A percentile compares a stretch with the other conserved stretches of the same genome.
These are phyloP conservation scores for Olyra latifolia DNA, from an alignment of 176 grass and related monocot species.

Conservation along the genomic window DNA sequence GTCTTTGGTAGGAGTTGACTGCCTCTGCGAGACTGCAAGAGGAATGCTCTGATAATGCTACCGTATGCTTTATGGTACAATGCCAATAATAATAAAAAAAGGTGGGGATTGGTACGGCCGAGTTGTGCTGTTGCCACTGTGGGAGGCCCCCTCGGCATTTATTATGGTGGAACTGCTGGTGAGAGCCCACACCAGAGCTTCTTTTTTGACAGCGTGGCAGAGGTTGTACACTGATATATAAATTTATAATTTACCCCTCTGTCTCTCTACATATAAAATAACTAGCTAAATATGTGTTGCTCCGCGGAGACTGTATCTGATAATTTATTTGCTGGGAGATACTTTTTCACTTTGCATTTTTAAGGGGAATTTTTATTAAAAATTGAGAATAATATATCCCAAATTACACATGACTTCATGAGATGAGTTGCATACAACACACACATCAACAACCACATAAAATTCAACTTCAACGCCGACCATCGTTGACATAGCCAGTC, in stretches of 20 bases:
- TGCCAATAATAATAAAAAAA: slow-evolving; percentile 33
- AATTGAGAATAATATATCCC: no score
- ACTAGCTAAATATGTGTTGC: no score
- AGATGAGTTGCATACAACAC: no score
- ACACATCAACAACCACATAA: no score
- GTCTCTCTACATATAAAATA: no score
- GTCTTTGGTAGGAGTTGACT: slow-evolving; percentile 56
- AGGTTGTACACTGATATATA: slow-evolving; percentile 9
- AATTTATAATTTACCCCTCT: neutral
- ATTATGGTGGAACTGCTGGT: slow-evolving; percentile 51
- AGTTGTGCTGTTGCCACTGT: slow-evolving; percentile 43
- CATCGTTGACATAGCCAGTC: no score
- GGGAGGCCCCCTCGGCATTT: slow-evolving; percentile 27
- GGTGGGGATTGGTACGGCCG: slow-evolving; percentile 38
- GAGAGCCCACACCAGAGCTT: slow-evolving; percentile 28
- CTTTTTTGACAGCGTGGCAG: slow-evolving; percentile 39
- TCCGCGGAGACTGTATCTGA: no score
- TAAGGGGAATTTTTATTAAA: no score
- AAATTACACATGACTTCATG: no score
- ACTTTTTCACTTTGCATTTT: no score
- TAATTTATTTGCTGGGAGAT: no score
- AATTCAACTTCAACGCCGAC: no score
- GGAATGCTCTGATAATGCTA: slow-evolving; percentile 62
- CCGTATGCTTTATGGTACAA: slow-evolving; percentile 67
- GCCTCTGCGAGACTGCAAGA: slow-evolving; percentile 43